phyloP scores from a whole-genome alignment of 2,329 filamentous ascomycete genomes.

The Calonectria hawksworthii region DNA sequence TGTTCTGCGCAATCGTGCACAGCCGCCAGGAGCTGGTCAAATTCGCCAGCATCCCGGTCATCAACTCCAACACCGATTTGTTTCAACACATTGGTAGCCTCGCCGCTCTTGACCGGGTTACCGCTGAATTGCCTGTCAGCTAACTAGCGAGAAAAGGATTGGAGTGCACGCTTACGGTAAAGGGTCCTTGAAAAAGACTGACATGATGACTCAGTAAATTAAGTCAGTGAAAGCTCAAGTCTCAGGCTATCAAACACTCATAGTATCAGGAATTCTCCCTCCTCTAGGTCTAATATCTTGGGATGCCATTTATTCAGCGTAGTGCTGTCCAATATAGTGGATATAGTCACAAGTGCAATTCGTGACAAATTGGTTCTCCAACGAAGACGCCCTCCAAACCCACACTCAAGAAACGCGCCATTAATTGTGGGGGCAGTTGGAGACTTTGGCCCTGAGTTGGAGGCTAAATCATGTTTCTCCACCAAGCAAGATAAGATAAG shows the following conservation, averaged over 20 bases:
- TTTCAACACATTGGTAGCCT: slow-evolving; percentile 54
- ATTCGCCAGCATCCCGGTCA: slow-evolving; percentile 57
- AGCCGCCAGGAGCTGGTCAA: slow-evolving; percentile 62
- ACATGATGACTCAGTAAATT: slow-evolving; percentile 44
- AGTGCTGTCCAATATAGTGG: neutral
- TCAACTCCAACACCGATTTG: slow-evolving; percentile 54
- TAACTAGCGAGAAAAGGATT: neutral
- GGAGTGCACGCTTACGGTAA: slow-evolving; percentile 44
- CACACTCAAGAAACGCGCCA: neutral
- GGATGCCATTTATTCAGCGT: neutral
- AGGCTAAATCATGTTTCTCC: neutral
- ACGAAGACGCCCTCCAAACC: neutral
- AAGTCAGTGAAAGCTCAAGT: neutral
- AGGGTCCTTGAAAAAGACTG: slow-evolving; percentile 57
- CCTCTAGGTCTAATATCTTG: neutral
- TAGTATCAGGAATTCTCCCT: neutral
- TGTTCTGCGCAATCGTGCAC: slow-evolving; percentile 65
- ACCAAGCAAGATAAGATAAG: neutral
- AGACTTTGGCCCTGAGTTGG: neutral
- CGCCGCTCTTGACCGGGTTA: slow-evolving; percentile 58
- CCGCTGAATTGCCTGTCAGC: slow-evolving; percentile 36
- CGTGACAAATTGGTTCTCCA: neutral
- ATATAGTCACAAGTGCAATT: neutral
- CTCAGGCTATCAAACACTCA: neutral
- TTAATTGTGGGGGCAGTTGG: neutral